phyloP scores from a whole-genome alignment of 2,329 filamentous ascomycete genomes.

The Ophiostoma australiae region DNA sequence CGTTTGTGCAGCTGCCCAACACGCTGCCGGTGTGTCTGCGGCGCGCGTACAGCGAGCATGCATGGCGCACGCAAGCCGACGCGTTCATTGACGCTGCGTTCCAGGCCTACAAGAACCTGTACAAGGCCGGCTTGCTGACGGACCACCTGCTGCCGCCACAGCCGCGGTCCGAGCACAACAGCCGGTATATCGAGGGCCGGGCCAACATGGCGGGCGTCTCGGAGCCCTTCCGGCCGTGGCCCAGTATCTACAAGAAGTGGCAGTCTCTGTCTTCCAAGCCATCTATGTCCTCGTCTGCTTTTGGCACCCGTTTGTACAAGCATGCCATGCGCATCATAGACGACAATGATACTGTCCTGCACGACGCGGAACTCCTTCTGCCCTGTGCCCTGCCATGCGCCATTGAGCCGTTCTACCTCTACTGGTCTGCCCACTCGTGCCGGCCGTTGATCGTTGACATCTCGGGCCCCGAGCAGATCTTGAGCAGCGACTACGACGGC shows the following conservation, averaged over 20 bases:
- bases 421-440: conserved; percentile 36
- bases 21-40: conserved; percentile 62
- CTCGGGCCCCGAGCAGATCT: not conserved
- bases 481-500: conserved; percentile 3
- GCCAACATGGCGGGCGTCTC: conserved; percentile 36
- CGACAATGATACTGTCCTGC: conserved; percentile 32
- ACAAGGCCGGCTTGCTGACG: conserved; percentile 67
- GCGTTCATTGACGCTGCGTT: conserved; percentile 80
- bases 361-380: conserved; percentile 42
- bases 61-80: conserved; percentile 67
- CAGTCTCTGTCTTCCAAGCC: not conserved
- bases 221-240: conserved; percentile 46
- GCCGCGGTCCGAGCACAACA: not conserved
- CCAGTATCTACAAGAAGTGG: conserved; percentile 43
- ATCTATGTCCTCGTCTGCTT: too few relatives aligned
- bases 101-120: conserved; percentile 67
- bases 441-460: conserved; percentile 39
- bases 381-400: conserved; percentile 40
- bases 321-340: conserved; percentile 37
- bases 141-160: conserved; percentile 67
- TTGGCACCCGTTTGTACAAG: conserved; percentile 28
- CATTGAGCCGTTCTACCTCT: conserved; percentile 38
- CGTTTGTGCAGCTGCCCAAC: conserved; percentile 65
- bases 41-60: conserved; percentile 43
- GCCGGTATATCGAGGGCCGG: conserved; percentile 38